These are phyloP conservation scores for Achaetomium macrosporum DNA, from an alignment of 2,329 filamentous ascomycete species.

Conservation along the genomic window DNA sequence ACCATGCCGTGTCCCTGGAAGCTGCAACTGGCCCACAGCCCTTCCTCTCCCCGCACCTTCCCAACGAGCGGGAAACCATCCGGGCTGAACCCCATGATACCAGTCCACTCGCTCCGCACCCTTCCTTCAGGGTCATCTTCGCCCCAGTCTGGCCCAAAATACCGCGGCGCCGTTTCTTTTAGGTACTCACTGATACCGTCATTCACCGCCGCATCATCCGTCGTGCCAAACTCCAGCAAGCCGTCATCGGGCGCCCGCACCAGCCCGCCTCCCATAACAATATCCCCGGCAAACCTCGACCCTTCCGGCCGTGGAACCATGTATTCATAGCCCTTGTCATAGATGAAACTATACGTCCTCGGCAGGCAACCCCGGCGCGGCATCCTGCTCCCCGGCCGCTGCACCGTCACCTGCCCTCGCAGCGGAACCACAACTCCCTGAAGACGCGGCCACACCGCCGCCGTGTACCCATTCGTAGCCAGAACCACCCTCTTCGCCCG, in stretches of 20 bases:
- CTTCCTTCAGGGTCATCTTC: conserved; percentile 36
- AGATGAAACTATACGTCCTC: conserved; percentile 57
- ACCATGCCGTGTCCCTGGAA: conserved; percentile 67
- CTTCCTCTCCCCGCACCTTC: conserved; percentile 37
- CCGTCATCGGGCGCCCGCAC: conserved; percentile 37
- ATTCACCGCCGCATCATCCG: conserved; percentile 50
- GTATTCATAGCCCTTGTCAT: conserved; percentile 58
- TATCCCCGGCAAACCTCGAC: conserved; percentile 40
- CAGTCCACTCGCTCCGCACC: conserved; percentile 45
- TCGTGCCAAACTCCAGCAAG: conserved; percentile 46
- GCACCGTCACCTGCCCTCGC: conserved; percentile 45
- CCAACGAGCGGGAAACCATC: conserved; percentile 51
- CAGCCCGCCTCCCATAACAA: conserved; percentile 58
- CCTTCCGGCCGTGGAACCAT: conserved; percentile 54
- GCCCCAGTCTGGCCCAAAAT: conserved; percentile 51
- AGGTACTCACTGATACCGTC: conserved; percentile 45
- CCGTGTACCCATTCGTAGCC: conserved; percentile 50
- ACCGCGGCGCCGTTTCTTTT: conserved; percentile 36
- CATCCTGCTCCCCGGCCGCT: conserved; percentile 31
- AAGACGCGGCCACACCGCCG: conserved; percentile 37
- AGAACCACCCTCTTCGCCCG: conserved; percentile 40
- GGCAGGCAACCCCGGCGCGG: conserved; percentile 34
- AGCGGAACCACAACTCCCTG: conserved; percentile 44
- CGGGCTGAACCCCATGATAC: conserved; percentile 51
- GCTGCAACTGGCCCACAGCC: conserved; percentile 51